Percentiles rank a stretch among this genome's conserved stretches.
Evolutionary conservation across 129 eudicot species (phyloP).

Genomic region (Scalesia atractyloides): DNA sequence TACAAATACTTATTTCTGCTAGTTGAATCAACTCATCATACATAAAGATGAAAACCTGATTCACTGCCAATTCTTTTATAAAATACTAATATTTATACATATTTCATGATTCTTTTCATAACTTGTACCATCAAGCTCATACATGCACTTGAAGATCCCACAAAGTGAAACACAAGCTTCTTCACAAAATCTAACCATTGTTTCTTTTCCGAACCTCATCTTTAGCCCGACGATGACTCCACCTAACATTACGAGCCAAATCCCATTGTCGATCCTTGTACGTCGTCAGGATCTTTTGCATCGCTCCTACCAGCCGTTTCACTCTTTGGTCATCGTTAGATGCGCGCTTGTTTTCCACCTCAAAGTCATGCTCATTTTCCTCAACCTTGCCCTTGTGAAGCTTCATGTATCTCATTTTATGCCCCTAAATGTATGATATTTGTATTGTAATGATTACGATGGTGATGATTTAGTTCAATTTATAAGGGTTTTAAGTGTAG

Average conservation of each 20-base stretch:
- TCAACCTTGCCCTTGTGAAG: constrained; percentile 24
- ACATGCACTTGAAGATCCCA: not conserved
- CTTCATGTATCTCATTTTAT: constrained; percentile 27
- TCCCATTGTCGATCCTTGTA: constrained; percentile 28
- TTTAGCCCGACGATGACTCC: not conserved
- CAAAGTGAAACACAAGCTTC: not conserved
- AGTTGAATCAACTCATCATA: constrained; percentile 5
- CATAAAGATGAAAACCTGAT: constrained; percentile 8
- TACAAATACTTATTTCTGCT: not conserved
- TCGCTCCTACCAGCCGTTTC: constrained; percentile 23
- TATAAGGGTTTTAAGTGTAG: constrained; percentile 29
- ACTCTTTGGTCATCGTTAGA: constrained; percentile 25
- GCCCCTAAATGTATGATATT: constrained; percentile 5
- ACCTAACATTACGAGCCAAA: constrained; percentile 18
- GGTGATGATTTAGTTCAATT: constrained; percentile 9
- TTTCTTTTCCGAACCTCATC: constrained; percentile 2
- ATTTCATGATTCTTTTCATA: not conserved
- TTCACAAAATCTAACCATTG: not conserved
- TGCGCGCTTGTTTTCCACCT: not conserved
- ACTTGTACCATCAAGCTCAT: not conserved
- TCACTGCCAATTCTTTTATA: not conserved
- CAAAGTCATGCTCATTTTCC: constrained; percentile 23
- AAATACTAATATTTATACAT: not conserved
- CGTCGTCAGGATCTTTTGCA: constrained; percentile 19
- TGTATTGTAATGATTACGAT: not conserved